These are phyloP conservation scores for Nannochloropsis limnetica DNA, from an alignment of 352 stramenopile genomes.

Conservation along the genomic window DNA sequence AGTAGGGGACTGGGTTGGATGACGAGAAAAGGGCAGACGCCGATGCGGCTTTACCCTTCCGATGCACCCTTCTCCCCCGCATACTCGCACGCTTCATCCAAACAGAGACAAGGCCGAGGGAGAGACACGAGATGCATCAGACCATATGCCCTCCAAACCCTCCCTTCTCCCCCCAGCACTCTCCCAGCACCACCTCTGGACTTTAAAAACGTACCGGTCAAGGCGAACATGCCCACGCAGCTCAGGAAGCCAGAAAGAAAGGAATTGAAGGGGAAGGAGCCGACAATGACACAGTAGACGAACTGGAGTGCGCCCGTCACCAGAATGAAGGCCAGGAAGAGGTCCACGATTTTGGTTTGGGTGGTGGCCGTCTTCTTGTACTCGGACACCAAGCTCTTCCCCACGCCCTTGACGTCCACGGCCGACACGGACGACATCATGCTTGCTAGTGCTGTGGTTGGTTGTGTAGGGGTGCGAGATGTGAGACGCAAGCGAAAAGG, in stretches of 20 bases:
- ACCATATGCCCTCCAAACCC: not conserved
- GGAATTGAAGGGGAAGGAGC: slow-evolving; percentile 80
- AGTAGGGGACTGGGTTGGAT: not conserved
- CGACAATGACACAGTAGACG: slow-evolving; percentile 75
- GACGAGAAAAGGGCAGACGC: not conserved
- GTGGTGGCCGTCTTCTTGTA: slow-evolving; percentile 12
- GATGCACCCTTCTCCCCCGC: not conserved
- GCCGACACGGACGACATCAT: not conserved
- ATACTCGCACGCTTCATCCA: not conserved
- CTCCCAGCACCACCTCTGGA: not conserved
- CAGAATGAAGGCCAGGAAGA: slow-evolving; percentile 75
- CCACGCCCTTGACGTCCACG: slow-evolving; percentile 24
- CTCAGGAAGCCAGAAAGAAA: slow-evolving; percentile 77
- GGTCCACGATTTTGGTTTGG: slow-evolving; percentile 63
- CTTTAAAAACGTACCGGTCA: slow-evolving; percentile 59
- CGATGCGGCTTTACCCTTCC: not conserved
- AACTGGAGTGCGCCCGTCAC: slow-evolving; percentile 75
- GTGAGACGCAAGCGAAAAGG: not conserved
- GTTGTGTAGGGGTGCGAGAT: not conserved
- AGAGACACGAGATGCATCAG: not conserved
- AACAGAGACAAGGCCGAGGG: not conserved
- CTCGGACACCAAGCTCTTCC: slow-evolving; percentile 1
- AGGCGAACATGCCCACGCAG: slow-evolving; percentile 74
- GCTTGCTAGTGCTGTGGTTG: not conserved
- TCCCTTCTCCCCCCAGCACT: not conserved